Percentiles rank a stretch among this genome's conserved stretches.
Evolutionary conservation across 768 basidiomycete species (phyloP).

Genomic region (Lyophyllum shimeji): DNA sequence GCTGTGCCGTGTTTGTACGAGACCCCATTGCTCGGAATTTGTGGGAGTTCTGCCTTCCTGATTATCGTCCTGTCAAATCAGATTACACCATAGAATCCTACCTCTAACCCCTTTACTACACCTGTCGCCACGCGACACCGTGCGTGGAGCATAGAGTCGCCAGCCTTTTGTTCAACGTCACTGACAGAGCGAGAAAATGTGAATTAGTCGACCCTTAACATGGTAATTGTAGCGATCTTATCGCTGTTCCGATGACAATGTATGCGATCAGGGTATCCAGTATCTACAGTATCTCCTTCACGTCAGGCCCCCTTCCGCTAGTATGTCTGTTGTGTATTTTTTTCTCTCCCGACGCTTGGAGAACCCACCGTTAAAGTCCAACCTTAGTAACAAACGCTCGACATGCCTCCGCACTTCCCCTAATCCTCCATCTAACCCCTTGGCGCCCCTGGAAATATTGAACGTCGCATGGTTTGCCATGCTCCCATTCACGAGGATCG

Average conservation of each 20-base stretch:
- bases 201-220: conserved; percentile 11
- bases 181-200: not conserved
- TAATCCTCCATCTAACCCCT: conserved; percentile 51
- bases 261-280: not conserved
- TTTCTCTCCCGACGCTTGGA: conserved; percentile 44
- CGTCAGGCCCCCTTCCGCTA: conserved; percentile 40
- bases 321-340: conserved; percentile 31
- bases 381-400: conserved; percentile 74
- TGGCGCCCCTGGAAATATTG: conserved; percentile 49
- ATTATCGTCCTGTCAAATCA: conserved; percentile 18
- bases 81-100: conserved; percentile 17
- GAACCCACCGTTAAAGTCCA: conserved; percentile 84
- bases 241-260: conserved; percentile 5
- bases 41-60: conserved; percentile 25
- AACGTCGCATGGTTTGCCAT: conserved; percentile 54
- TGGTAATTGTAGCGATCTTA: conserved; percentile 11
- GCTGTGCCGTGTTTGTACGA: conserved; percentile 42
- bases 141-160: conserved; percentile 2
- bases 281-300: conserved; percentile 4
- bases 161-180: conserved; percentile 4
- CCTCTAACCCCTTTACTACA: conserved; percentile 14
- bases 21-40: conserved; percentile 35
- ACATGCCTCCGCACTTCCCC: conserved; percentile 77
- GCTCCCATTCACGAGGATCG: conserved; percentile 59
- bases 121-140: conserved; percentile 5